Evolutionary conservation across 352 stramenopile species (phyloP), one percentile per base, ranked within the genome.

Genomic region (Phytophthora rubi): DNA sequence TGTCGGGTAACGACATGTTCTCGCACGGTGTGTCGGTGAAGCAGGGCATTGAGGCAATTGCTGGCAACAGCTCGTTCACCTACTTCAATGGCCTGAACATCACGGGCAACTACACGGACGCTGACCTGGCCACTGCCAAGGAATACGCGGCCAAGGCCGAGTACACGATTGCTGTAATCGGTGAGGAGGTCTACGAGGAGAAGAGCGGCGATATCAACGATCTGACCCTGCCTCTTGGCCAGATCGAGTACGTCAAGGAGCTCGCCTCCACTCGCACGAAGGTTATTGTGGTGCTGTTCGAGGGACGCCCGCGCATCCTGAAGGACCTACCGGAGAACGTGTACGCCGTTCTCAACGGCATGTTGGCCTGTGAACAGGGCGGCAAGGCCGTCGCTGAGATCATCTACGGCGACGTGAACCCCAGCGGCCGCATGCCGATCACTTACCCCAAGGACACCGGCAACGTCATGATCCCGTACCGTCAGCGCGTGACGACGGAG

Each of bases 201-300:
- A 95, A 94, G 52, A 76, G 71, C 0, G 88, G 88, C 2, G 88
- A 96, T 59, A 84, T 95, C 44, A 56, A 88, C 39, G 81, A 94
- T 53, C 56, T 91, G 3, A 91, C 55, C 3, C 37, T 62, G 4
- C 37, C 39, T 62, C 10, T 18, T 18, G 55, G 55, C 1, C 55
- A 62, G 57, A 71, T 89, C 33, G 72, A 79, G 52, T 94, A 93
- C 49, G 79, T 94, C 4, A 78, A 77, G n/a, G 60, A 84, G 32
- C 65, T 95, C 10, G 66, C 70, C 0, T 73, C 69, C 16, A 88
- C 79, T 1, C 73, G 76, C 10, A 88, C 83, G 3, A 90, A 90
- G 42, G 70, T 96, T 18, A 75, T 94, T 18, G 39, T 94, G 1
- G 76, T 94, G 30, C 70, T 93, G 5, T 79, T 93, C 2, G 71